These are phyloP conservation scores for Hypoxylon lienhwacheense DNA, from an alignment of 495 filamentous ascomycete genomes.

Conservation along the genomic window DNA sequence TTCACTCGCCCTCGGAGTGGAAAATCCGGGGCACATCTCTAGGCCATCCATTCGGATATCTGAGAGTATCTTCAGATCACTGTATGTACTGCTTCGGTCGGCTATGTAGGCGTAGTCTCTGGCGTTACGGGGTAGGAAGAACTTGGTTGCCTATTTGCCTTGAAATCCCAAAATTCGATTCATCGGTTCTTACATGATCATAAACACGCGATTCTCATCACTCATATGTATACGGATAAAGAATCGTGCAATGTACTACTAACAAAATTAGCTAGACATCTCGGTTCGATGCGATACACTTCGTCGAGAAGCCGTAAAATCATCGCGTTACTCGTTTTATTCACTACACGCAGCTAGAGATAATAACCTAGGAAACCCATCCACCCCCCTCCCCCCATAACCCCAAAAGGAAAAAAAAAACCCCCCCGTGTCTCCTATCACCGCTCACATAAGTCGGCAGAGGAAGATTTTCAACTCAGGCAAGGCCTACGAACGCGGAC, in stretches of 20 bases:
- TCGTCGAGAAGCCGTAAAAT: neutral
- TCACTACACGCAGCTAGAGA: too few relatives aligned
- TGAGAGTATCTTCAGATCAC: constrained; percentile 15
- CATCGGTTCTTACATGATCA: too few relatives aligned
- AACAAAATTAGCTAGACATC: too few relatives aligned
- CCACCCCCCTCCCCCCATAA: too few relatives aligned
- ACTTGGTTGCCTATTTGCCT: constrained; percentile 10
- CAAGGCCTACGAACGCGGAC: constrained; percentile 28
- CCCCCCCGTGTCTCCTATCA: constrained; percentile 1
- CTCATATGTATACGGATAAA: too few relatives aligned
- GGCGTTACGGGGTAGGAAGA: constrained; percentile 30
- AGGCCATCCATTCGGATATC: constrained; percentile 14
- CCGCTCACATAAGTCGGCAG: constrained; percentile 4
- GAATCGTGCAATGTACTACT: too few relatives aligned
- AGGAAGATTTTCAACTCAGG: too few relatives aligned
- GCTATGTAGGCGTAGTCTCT: constrained; percentile 28
- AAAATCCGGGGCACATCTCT: constrained; percentile 13
- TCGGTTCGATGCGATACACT: neutral
- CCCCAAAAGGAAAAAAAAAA: too few relatives aligned
- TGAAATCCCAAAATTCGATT: constrained; percentile 9
- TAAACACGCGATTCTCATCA: too few relatives aligned
- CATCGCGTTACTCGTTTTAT: too few relatives aligned
- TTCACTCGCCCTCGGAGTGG: neutral
- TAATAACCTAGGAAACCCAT: too few relatives aligned
- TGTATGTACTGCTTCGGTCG: constrained; percentile 30